Conservation (phyloP, 768 basidiomycete species). For the Calocera viscosa region DNA sequence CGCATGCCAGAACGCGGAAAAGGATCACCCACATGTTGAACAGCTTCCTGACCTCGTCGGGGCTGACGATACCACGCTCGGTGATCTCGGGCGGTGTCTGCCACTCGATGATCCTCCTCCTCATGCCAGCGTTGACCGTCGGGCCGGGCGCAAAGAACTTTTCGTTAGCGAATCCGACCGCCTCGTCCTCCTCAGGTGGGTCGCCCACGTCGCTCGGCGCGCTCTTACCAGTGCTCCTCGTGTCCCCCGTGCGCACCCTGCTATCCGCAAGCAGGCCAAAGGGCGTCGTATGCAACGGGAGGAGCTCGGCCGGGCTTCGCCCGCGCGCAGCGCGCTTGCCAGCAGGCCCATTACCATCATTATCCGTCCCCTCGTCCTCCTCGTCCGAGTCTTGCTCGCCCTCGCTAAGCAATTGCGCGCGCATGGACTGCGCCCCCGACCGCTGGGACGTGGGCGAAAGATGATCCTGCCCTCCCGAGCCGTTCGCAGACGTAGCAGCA, state of each 20-base stretch:
- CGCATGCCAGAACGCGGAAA: constrained; percentile 4
- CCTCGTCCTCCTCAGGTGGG: constrained; percentile 28
- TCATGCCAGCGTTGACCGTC: constrained; percentile 28
- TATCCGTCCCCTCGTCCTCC: constrained; percentile 26
- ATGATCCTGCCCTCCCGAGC: constrained; percentile 14
- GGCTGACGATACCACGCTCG: constrained; percentile 63
- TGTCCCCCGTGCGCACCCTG: constrained; percentile 21
- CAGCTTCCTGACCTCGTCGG: constrained; percentile 67
- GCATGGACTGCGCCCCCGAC: constrained; percentile 12
- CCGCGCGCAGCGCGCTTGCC: constrained; percentile 14
- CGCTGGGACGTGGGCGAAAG: constrained; percentile 8
- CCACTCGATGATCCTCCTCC: constrained; percentile 43
- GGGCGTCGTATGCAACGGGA: constrained; percentile 9
- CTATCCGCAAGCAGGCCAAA: constrained; percentile 32
- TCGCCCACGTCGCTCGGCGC: constrained; percentile 8
- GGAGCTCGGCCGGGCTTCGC: background rate
- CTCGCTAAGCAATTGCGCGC: constrained; percentile 6
- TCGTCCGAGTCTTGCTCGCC: constrained; percentile 26
- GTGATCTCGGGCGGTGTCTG: constrained; percentile 73
- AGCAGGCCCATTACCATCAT: constrained; percentile 21
- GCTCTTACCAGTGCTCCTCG: background rate
- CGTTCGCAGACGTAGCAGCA: constrained; percentile 25
- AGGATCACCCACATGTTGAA: constrained; percentile 56
- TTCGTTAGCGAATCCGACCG: constrained; percentile 67
- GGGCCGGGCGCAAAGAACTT: constrained; percentile 26